A percentile compares a stretch with the other conserved stretches of the same genome.
phyloP scores from a whole-genome alignment of 495 filamentous ascomycete species.

The Tuber aestivum region DNA sequence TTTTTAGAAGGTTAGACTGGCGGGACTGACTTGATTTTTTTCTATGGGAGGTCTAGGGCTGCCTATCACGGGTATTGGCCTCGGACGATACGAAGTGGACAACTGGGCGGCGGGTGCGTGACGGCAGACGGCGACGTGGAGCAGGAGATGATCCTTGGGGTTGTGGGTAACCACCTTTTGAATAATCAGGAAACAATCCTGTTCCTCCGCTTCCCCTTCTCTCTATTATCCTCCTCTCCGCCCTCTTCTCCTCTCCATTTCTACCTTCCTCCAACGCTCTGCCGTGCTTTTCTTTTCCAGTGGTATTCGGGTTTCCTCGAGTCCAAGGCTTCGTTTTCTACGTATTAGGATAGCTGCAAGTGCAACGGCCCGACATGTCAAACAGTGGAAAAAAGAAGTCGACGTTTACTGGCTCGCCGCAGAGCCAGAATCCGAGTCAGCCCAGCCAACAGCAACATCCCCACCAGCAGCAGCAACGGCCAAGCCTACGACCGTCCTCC shows the following conservation, averaged over 20 bases:
- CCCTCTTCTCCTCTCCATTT: constrained; percentile 20
- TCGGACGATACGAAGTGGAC: constrained; percentile 25
- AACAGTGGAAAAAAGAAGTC: background rate
- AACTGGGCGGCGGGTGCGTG: constrained; percentile 23
- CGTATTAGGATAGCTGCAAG: background rate
- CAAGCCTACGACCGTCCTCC: constrained; percentile 46
- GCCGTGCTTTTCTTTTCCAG: background rate
- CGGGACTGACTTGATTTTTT: background rate
- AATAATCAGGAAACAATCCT: constrained; percentile 1
- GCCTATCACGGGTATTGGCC: constrained; percentile 26
- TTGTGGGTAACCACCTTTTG: background rate
- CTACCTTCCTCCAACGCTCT: constrained; percentile 20
- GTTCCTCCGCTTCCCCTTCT: constrained; percentile 18
- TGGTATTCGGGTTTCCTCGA: constrained; percentile 10
- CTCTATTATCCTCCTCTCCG: constrained; percentile 17
- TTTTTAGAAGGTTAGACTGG: background rate
- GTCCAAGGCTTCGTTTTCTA: constrained; percentile 1
- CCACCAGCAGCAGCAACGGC: constrained; percentile 15
- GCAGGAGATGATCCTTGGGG: constrained; percentile 6
- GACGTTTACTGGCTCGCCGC: background rate
- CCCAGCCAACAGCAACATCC: constrained; percentile 19
- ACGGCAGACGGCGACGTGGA: constrained; percentile 22
- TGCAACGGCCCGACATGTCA: background rate
- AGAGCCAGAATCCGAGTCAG: constrained; percentile 11
- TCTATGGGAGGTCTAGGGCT: constrained; percentile 14